Evolutionary conservation across 2,329 filamentous ascomycete genomes (phyloP), one percentile per base, ranked within the genome.

Genomic region (Cordyceps fumosorosea): DNA sequence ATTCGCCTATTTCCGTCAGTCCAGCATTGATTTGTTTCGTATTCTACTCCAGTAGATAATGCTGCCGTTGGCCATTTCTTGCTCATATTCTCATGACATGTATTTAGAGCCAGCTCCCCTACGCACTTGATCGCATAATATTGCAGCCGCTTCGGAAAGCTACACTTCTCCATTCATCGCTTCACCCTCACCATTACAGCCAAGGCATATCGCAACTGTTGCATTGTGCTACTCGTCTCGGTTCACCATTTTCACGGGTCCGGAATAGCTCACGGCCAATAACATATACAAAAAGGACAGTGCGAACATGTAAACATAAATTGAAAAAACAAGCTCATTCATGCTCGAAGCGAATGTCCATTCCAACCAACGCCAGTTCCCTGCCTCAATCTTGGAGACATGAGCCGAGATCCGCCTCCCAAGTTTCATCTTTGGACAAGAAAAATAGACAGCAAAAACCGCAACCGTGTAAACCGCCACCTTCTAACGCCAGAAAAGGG

Each of bases 341-440:
- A 60, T 54, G 47, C 57, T 45, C 37, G 40, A 60, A 60, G 57
- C 57, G 50, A 60, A 60, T 54, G 57, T 60, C 57, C 57, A 47
- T 60, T 54, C 34, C 57, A 24, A 8, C 57, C 57, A 60, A 60
- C 57, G 57, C 57, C 57, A 44, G 14, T 45, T 40, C 48, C 18
- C 26, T 26, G 26, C 40, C 26, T 54, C 24, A n/a, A 2, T 8
- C 22, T 11, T 47, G 20, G 40, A 54, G 24, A 24, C 24, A 5
- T 53, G 34, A 18, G 24, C 16, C 56, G 10, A 29, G 5, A 29
- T 47, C 29, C 26, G 48, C 48, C 57, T 53, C 48, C 56, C 45
- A 26, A 14, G 26, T 29, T 50, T 51, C 45, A 44, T 24, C 48
- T 8, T 44, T 18, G 1, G 34, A 47, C 44, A 54, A 10, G 14